These are phyloP conservation scores for Trypanosomatidae sp. DNA, from an alignment of 208 protist genomes.

Conservation along the genomic window DNA sequence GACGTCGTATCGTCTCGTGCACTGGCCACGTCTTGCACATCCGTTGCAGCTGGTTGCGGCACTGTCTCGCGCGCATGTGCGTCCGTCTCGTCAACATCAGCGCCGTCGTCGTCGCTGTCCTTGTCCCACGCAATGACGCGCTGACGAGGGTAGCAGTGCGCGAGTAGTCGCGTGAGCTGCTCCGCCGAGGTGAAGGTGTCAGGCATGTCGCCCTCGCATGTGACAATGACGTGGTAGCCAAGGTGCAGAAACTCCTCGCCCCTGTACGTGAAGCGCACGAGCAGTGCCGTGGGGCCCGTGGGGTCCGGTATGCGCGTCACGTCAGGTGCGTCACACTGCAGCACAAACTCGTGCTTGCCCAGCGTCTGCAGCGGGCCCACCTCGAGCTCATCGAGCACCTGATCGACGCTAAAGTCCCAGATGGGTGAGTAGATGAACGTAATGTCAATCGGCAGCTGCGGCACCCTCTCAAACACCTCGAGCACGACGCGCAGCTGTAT, in stretches of 20 bases:
- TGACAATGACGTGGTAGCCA: constrained; percentile 53
- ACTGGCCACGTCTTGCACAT: no score
- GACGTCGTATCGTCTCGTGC: no score
- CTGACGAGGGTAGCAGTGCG: constrained; percentile 30
- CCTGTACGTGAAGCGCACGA: constrained; percentile 51
- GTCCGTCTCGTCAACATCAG: neutral
- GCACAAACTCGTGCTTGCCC: constrained; percentile 46
- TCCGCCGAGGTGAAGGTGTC: constrained; percentile 52
- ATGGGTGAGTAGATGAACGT: constrained; percentile 69
- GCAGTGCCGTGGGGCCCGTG: constrained; percentile 60
- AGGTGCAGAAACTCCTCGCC: constrained; percentile 61
- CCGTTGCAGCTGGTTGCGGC: no score
- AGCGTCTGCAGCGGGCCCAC: constrained; percentile 47
- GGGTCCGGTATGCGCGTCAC: constrained; percentile 57
- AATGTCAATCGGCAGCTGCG: constrained; percentile 31
- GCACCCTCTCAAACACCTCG: constrained; percentile 50
- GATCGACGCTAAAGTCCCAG: constrained; percentile 75
- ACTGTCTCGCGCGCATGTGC: no score
- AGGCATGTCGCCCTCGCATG: constrained; percentile 47
- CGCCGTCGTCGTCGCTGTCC: neutral
- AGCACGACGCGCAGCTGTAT: constrained; percentile 37
- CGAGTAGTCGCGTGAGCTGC: constrained; percentile 28
- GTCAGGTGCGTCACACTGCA: constrained; percentile 58
- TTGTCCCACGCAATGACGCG: constrained; percentile 18
- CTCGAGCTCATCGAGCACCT: constrained; percentile 68